phyloP scores from a whole-genome alignment of 2,329 filamentous ascomycete species.

The Hypoxylon rubiginosum region DNA sequence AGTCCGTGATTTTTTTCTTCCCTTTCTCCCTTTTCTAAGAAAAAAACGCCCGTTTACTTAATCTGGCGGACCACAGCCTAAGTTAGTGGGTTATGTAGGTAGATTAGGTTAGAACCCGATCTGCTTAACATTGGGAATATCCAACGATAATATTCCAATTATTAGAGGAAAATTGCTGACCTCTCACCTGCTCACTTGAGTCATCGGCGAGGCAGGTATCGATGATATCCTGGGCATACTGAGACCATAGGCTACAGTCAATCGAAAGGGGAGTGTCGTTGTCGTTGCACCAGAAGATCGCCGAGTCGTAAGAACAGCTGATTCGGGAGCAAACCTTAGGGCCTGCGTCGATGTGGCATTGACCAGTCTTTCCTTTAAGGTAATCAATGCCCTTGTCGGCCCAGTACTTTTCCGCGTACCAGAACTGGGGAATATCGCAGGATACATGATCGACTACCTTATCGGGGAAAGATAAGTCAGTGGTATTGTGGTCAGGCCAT shows the following conservation, averaged over 20 bases:
- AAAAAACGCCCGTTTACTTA: neutral
- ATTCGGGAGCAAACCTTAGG: conserved; percentile 29
- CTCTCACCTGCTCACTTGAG: conserved; percentile 2
- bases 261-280: conserved; percentile 9
- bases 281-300: conserved; percentile 38
- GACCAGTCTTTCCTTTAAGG: conserved; percentile 16
- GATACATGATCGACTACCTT: neutral
- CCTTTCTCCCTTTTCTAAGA: neutral
- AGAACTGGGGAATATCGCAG: conserved; percentile 27
- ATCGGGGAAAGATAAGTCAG: neutral
- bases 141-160: conserved; percentile 31
- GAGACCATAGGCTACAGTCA: conserved; percentile 21
- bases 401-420: conserved; percentile 25
- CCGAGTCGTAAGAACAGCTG: conserved; percentile 28
- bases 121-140: conserved; percentile 2
- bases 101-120: neutral
- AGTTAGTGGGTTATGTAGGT: neutral
- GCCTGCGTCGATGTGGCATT: conserved; percentile 20
- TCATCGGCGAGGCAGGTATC: conserved; percentile 22
- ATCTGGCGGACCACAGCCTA: neutral
- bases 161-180: conserved; percentile 17
- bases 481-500: conserved; percentile 5
- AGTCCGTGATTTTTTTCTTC: no score
- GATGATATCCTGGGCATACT: conserved; percentile 30
- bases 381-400: conserved; percentile 33